Conservation (phyloP, 768 basidiomycete species). For the Suillus americanus region DNA sequence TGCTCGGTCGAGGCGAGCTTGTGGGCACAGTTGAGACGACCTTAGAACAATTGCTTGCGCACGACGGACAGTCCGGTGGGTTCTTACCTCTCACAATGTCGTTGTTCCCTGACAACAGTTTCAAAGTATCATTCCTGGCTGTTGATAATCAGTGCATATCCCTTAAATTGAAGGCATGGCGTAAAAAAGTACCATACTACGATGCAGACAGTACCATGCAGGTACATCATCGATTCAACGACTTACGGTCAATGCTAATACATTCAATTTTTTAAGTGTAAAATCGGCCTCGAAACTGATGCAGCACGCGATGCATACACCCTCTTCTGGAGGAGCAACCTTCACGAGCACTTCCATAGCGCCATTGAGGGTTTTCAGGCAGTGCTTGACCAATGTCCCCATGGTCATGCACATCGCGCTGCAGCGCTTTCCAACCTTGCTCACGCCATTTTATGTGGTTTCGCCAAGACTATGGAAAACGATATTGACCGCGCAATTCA, state of each 20-base stretch:
- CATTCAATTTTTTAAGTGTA: background rate
- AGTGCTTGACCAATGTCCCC: background rate
- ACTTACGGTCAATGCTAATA: background rate
- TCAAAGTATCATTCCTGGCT: background rate
- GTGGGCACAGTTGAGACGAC: background rate
- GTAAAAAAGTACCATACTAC: background rate
- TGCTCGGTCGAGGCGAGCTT: background rate
- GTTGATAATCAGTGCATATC: background rate
- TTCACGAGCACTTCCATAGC: background rate
- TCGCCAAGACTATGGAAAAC: background rate
- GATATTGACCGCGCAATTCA: background rate
- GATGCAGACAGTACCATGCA: background rate
- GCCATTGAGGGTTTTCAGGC: background rate
- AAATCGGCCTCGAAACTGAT: background rate
- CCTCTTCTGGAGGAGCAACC: background rate
- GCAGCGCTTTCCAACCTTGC: slow-evolving; percentile 6
- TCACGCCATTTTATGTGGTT: background rate
- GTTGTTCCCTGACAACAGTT: background rate
- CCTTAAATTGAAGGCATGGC: background rate
- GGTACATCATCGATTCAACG: background rate
- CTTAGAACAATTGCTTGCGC: background rate
- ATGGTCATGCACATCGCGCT: background rate
- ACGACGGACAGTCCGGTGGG: background rate
- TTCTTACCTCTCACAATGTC: background rate
- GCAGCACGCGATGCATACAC: background rate